Evolutionary conservation across 495 filamentous ascomycete species (phyloP), one percentile per base, ranked within the genome.

Genomic region (Pyrenula massariospora): DNA sequence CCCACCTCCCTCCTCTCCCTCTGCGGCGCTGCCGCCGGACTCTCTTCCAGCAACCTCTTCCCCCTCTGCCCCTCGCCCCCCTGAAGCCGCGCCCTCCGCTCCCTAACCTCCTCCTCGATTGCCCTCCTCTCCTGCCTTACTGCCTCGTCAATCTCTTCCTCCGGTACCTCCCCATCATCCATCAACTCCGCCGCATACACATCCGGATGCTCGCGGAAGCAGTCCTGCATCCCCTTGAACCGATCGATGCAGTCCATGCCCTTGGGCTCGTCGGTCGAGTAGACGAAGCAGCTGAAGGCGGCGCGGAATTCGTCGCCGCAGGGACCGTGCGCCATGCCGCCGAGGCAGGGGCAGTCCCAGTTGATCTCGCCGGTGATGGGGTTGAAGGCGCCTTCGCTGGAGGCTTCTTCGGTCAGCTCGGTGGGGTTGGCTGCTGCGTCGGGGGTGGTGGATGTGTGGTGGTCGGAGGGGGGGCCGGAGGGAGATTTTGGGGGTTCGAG

Each of bases 311-410:
- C 81, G 70, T 92, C 89, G 25, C 94, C 93, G 68, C 92, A 98
- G 36, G 94, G 94, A 0, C 93, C 93, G 70, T 96, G 77, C 10
- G 93, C 93, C 93, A 98, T 98, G 24, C 93, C 93, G 52, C 93
- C 93, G 22, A 98, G 75, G 66, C 93, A 98, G 20, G 94, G 93
- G 71, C 93, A 98, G 67, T 96, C 93, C 94, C 94, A 98, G 77
- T 98, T 97, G 73, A 98, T 98, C 79, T 97, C 93, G 60, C 93
- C 93, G 10, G 93, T 98, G 77, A 97, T 94, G 12, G 89, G 89
- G 70, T 98, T 92, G 74, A 96, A 98, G 0, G 93, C 93, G 21
- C 91, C 93, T 68, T 96, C 81, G 59, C 89, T 78, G 54, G 70
- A 77, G 21, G 90, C 89, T 70, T 96, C 88, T 52, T 87, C 81